Conservation (phyloP, 257 asterid genomes). For the Lycium ferocissimum region DNA sequence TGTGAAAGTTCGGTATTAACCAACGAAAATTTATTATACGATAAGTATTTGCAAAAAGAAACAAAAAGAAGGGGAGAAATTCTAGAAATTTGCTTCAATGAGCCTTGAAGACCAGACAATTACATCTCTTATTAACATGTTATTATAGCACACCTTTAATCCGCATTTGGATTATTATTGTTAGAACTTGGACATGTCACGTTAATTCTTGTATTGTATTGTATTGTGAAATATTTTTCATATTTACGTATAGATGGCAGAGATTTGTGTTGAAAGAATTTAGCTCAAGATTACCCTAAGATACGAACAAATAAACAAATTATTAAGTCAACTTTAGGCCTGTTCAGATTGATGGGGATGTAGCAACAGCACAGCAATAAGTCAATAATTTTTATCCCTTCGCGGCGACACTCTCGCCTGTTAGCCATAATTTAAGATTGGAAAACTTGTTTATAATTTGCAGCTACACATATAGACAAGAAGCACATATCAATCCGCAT, state of each 20-base stretch:
- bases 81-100: neutral
- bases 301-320: neutral
- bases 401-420: neutral
- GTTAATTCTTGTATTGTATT: neutral
- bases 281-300: neutral
- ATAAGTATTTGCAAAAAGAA: too few species aligned
- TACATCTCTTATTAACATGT: neutral
- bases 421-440: neutral
- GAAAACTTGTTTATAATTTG: neutral
- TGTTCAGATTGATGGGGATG: constrained; percentile 18
- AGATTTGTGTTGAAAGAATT: neutral
- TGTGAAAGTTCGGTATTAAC: too few species aligned
- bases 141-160: neutral
- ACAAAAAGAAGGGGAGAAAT: neutral
- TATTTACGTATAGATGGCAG: neutral
- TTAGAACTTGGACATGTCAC: neutral
- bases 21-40: too few species aligned
- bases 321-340: constrained; percentile 5
- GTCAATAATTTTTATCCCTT: constrained; percentile 3
- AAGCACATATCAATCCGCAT: neutral
- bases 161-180: neutral
- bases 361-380: constrained; percentile 22
- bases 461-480: neutral
- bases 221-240: neutral
- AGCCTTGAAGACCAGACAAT: neutral